These are phyloP conservation scores for Curvularia sp. DNA, from an alignment of 2,329 filamentous ascomycete genomes.

Conservation along the genomic window DNA sequence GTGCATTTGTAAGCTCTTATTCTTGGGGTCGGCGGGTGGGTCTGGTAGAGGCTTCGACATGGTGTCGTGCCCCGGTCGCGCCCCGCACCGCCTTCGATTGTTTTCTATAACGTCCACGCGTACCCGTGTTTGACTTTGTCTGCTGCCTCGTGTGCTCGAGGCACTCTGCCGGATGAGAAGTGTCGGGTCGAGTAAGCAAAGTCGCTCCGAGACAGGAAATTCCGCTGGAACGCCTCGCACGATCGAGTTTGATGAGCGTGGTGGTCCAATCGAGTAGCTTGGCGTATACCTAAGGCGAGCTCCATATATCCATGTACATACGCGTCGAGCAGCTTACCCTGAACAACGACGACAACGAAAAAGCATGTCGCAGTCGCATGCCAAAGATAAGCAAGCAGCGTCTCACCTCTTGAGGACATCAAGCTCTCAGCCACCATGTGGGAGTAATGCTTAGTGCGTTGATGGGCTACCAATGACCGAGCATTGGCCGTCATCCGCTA, in stretches of 20 bases:
- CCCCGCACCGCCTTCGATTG: conserved; percentile 13
- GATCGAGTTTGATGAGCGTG: too few species aligned
- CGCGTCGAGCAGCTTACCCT: not conserved
- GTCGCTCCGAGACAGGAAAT: too few species aligned
- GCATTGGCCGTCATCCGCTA: not conserved
- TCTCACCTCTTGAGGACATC: not conserved
- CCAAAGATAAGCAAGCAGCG: not conserved
- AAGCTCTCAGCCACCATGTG: conserved; percentile 4
- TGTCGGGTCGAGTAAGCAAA: not conserved
- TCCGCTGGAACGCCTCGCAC: not conserved
- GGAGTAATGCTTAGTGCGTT: conserved; percentile 10
- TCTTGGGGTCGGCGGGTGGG: conserved; percentile 10
- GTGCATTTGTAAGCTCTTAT: conserved; percentile 17
- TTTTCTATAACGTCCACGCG: conserved; percentile 5
- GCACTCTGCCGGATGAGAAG: not conserved
- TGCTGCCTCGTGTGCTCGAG: not conserved
- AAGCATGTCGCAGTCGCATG: too few species aligned
- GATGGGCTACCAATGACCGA: conserved; percentile 1
- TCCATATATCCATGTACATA: too few species aligned
- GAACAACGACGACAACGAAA: not conserved
- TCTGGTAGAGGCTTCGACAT: conserved; percentile 9
- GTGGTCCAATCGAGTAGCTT: conserved; percentile 3
- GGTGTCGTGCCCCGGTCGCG: conserved; percentile 1
- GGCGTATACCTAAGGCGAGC: not conserved
- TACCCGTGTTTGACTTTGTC: not conserved